Conservation (phyloP, 202 grass and related monocot genomes). For the Setaria viridis region DNA sequence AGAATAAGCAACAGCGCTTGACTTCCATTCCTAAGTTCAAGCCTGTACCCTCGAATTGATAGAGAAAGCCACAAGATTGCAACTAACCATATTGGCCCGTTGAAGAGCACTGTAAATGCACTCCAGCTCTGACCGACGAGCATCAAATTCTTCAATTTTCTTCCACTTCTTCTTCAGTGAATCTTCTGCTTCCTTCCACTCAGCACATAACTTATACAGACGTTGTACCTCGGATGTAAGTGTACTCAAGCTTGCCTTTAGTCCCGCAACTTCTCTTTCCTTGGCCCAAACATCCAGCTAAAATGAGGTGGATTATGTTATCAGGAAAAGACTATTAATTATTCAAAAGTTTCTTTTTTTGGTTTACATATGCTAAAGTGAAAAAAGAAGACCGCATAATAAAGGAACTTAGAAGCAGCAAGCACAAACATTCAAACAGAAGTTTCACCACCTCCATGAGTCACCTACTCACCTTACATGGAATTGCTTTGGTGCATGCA, state of each 20-base stretch:
- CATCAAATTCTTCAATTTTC: slow-evolving; percentile 96
- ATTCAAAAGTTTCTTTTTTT: slow-evolving; percentile 22
- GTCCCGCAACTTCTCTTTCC: slow-evolving; percentile 97
- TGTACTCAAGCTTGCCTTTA: slow-evolving; percentile 92
- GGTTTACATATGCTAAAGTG: background rate
- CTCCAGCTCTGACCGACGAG: slow-evolving; percentile 89
- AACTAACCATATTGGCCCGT: slow-evolving; percentile 78
- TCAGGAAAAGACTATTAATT: slow-evolving; percentile 44
- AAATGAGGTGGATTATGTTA: slow-evolving; percentile 35
- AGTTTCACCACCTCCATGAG: background rate
- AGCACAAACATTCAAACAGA: slow-evolving; percentile 15
- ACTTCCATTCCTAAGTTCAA: slow-evolving; percentile 32
- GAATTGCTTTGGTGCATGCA: background rate
- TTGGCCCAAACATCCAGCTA: slow-evolving; percentile 93
- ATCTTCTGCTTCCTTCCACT: slow-evolving; percentile 99
- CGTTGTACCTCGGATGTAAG: slow-evolving; percentile 91
- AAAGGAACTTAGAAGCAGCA: slow-evolving; percentile 31
- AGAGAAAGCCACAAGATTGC: slow-evolving; percentile 35
- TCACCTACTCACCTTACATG: background rate
- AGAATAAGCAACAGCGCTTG: slow-evolving; percentile 25
- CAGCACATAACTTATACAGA: slow-evolving; percentile 86
- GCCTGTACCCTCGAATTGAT: slow-evolving; percentile 9
- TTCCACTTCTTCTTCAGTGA: slow-evolving; percentile 99
- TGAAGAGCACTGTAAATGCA: slow-evolving; percentile 89
- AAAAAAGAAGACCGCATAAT: slow-evolving; percentile 14